phyloP scores from a whole-genome alignment of 768 basidiomycete genomes.

The Lepiota venenata region DNA sequence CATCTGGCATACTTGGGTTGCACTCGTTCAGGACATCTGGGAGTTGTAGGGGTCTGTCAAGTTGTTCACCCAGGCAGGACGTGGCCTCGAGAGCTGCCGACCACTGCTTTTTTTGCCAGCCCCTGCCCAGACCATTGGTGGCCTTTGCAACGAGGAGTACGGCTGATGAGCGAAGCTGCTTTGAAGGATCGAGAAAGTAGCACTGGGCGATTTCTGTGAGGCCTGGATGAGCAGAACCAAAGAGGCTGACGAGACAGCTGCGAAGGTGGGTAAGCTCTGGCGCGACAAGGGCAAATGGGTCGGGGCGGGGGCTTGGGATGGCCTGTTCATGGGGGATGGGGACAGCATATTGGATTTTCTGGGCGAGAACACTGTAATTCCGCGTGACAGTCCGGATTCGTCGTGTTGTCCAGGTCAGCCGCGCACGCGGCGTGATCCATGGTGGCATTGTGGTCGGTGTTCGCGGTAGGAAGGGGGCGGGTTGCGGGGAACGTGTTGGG shows the following conservation, averaged over 20 bases:
- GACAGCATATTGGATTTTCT: constrained; percentile 33
- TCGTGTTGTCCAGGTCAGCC: constrained; percentile 10
- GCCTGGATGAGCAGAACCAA: constrained; percentile 87
- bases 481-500: background rate
- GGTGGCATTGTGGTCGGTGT: background rate
- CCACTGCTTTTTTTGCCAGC: constrained; percentile 61
- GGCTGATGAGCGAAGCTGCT: constrained; percentile 86
- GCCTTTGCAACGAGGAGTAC: constrained; percentile 90
- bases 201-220: constrained; percentile 87
- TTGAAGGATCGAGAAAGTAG: constrained; percentile 87
- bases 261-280: constrained; percentile 72
- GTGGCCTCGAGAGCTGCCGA: constrained; percentile 55
- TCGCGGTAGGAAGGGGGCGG: background rate
- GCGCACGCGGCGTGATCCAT: constrained; percentile 14
- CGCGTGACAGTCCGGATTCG: constrained; percentile 23
- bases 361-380: constrained; percentile 36
- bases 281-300: constrained; percentile 70
- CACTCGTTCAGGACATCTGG: constrained; percentile 87
- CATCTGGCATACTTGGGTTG: constrained; percentile 84
- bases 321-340: constrained; percentile 23
- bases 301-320: constrained; percentile 24
- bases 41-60: constrained; percentile 77
- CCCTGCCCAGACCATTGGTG: constrained; percentile 81
- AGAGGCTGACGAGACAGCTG: constrained; percentile 66
- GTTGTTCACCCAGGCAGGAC: constrained; percentile 48